Evolutionary conservation across 495 filamentous ascomycete genomes (phyloP), one percentile per base, ranked within the genome.

Genomic region (Penicillium riverlandense): DNA sequence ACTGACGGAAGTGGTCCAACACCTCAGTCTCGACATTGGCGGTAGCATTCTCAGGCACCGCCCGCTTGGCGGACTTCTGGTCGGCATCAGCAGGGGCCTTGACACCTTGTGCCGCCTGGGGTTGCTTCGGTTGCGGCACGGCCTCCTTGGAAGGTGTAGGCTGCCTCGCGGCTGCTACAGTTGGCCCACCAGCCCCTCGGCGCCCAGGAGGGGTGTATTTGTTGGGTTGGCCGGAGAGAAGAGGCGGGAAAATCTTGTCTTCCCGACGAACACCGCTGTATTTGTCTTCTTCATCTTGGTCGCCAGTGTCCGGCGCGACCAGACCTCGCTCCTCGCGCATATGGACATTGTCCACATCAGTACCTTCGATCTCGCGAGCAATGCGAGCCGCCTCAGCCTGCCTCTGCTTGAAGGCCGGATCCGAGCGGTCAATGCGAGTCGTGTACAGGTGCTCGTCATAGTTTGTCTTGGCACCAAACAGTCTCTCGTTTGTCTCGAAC

Each of bases 371-470:
- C 58, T 97, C 91, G 45, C 84, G 81, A 14, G 91, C 92, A 53
- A 92, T 88, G 38, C 74, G 80, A 37, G 88, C 86, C 6, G 92
- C 92, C 7, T 78, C 77, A 1, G 84, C 88, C 44, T 84, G 67
- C 45, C 83, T 79, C 57, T 86, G 78, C 47, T 80, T 82, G 64
- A 92, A 96, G 22, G 78, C 65, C 1, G 92, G 90, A 59, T 91
- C 80, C 29, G 66, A 82, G 48, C 82, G 85, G 58, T 99, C 82
- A 50, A 99, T 88, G 8, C 75, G 69, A 13, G 91, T 97, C 8
- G 94, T 99, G 59, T 99, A 99, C 37, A 91, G 80, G 53, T 84
- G 88, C 62, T 97, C 94, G 52, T 96, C 83, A 59, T 96, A 97
- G 50, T 85, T 85, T 12, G 80, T 88, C 65, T 79, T 87, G 31